These are phyloP conservation scores for Massarina eburnea DNA, from an alignment of 2,329 filamentous ascomycete species.

Conservation along the genomic window DNA sequence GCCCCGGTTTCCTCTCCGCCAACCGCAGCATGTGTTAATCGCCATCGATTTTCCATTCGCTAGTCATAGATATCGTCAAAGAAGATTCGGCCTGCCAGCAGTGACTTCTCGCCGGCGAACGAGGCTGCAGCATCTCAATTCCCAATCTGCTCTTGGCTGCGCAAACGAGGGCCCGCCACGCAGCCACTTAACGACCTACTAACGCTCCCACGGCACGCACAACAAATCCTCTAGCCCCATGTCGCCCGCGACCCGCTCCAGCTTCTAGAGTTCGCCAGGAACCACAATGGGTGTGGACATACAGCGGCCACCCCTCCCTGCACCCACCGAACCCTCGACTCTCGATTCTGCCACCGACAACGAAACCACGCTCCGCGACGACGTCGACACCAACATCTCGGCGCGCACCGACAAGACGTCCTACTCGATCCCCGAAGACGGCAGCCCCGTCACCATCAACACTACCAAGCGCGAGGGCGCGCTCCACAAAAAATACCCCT, in stretches of 20 bases:
- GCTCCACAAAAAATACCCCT: constrained; percentile 59
- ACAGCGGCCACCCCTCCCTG: constrained; percentile 67
- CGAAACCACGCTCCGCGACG: constrained; percentile 48
- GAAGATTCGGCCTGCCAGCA: too few relatives aligned
- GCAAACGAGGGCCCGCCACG: constrained; percentile 29
- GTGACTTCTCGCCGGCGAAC: constrained; percentile 2
- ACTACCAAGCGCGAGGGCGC: constrained; percentile 67
- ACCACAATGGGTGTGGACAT: constrained; percentile 49
- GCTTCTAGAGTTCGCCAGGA: constrained; percentile 33
- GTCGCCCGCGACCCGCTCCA: constrained; percentile 26
- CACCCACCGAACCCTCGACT: constrained; percentile 73
- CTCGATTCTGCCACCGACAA: constrained; percentile 62
- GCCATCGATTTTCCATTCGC: too few relatives aligned
- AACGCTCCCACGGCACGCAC: constrained; percentile 9
- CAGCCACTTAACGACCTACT: constrained; percentile 12
- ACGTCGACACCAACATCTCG: constrained; percentile 68
- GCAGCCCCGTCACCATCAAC: constrained; percentile 87
- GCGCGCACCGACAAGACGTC: constrained; percentile 69
- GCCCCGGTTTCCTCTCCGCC: too few relatives aligned
- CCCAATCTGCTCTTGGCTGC: constrained; percentile 14
- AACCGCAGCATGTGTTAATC: too few relatives aligned
- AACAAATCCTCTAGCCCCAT: constrained; percentile 32
- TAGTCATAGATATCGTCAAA: too few relatives aligned
- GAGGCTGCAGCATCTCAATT: constrained; percentile 11
- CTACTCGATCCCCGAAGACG: constrained; percentile 82